Percentiles rank a stretch among this genome's conserved stretches.
Evolutionary conservation across 176 grass and related monocot genomes (phyloP).

Genomic region (Triticum urartu): DNA sequence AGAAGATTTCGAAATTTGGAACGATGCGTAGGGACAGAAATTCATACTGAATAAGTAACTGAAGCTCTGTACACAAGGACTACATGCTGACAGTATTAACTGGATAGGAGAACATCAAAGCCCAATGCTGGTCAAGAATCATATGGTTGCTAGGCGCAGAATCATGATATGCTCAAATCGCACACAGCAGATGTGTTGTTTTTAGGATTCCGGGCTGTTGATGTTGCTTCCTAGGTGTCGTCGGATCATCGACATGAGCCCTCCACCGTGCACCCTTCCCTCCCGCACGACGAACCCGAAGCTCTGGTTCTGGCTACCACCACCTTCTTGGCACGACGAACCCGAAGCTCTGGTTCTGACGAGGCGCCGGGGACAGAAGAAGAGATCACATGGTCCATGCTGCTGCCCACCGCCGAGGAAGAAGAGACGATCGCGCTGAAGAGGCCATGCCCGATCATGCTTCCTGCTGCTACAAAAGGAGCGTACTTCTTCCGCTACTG

Average conservation of each 20-base stretch:
- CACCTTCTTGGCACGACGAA: slow-evolving; percentile 47
- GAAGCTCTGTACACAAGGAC: slow-evolving; percentile 5
- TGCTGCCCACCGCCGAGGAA: slow-evolving; percentile 36
- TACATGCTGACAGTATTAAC: neutral
- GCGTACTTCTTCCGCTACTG: no score
- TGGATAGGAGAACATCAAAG: neutral
- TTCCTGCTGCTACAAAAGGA: slow-evolving; percentile 34
- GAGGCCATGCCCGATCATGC: slow-evolving; percentile 28
- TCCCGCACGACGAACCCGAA: slow-evolving; percentile 61
- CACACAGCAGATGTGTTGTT: neutral
- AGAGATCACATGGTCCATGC: slow-evolving; percentile 52
- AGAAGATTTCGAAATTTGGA: neutral
- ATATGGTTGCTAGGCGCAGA: neutral
- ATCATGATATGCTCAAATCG: slow-evolving; percentile 8
- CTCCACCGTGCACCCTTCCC: slow-evolving; percentile 87
- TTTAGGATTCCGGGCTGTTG: slow-evolving; percentile 39
- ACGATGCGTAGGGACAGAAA: neutral
- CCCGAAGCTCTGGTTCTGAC: slow-evolving; percentile 37
- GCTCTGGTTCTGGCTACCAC: slow-evolving; percentile 31
- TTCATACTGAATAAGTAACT: neutral
- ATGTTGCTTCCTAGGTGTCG: slow-evolving; percentile 31
- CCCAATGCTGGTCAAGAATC: neutral
- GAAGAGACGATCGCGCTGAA: slow-evolving; percentile 52
- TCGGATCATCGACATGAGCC: slow-evolving; percentile 73
- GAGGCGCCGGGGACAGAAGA: slow-evolving; percentile 49